Base-by-base conservation (phyloP, 2,329 filamentous ascomycete genomes). In the Sporothrix globosa region DNA sequence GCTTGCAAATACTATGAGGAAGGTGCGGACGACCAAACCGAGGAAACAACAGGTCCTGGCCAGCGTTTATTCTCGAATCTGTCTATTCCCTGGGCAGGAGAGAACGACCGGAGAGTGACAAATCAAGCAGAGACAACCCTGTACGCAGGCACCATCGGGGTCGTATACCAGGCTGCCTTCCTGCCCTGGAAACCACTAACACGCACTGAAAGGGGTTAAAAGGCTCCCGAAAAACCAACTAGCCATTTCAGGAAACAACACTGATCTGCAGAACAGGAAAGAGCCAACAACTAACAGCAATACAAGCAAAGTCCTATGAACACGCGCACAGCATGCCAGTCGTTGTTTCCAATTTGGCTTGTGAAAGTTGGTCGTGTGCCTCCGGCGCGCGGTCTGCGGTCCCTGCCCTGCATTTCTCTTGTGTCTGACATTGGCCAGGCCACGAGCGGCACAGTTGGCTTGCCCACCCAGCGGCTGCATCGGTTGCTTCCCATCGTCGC, bases 231-330 rank as follows among this genome's bases (percentile, higher is more conserved):
- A 48, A 4, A 48, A 30, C 46, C 5, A 41, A 21, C 60, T 63
- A 63, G 41, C 60, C 60, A 48, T 63, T 11, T 17, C 21, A 63
- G 60, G 41, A 63, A 63, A 46, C 41, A 48, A 30, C 60, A 21
- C 21, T 63, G 34, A 61, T 61, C n/a, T 44, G 19, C 34, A 61
- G 56, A 44, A 44, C 56, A 44, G 41, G 60, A 27, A 48, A 63
- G 14, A 63, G 41, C 41, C 5, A 48, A 13, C 41, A 30, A 13
- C 60, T 11, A 6, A 13, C 21, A 48, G 50, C 21, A 48, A 34
- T 34, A 9, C 34, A 34, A 34, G 4, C 34, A 34, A 34, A 63
- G 60, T 63, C 60, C 60, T 63, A 48, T 24, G n/a, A 11, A 11
- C 34, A 19, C 17, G 21, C 24, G 24, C 24, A 14, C 14, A 34